Percentiles rank a stretch among this genome's conserved stretches.
These are phyloP conservation scores for Xylaria sp. DNA, from an alignment of 2,329 filamentous ascomycete species.

Conservation along the genomic window DNA sequence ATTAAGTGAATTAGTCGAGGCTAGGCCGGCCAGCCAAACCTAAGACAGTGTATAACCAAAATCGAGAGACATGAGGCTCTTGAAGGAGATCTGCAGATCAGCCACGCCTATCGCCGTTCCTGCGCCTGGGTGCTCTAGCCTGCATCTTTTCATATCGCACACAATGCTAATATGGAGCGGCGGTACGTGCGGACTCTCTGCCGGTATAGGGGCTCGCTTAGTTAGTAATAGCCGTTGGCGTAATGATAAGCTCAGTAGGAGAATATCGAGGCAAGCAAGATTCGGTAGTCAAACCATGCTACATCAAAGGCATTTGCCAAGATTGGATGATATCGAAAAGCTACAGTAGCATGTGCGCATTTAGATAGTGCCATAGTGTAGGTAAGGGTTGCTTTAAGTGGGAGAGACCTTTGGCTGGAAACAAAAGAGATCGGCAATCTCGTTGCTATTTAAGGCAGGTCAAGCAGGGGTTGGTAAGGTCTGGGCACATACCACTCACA, in stretches of 20 bases:
- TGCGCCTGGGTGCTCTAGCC: background rate
- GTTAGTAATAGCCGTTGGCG: background rate
- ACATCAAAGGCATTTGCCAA: background rate
- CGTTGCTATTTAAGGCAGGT: slow-evolving; percentile 31
- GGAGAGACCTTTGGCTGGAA: background rate
- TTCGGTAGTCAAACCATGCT: background rate
- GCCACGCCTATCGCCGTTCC: slow-evolving; percentile 22
- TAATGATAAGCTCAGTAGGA: background rate
- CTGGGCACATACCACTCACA: slow-evolving; percentile 24
- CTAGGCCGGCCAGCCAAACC: background rate
- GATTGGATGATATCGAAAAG: slow-evolving; percentile 17
- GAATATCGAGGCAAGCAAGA: background rate
- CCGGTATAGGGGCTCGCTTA: background rate
- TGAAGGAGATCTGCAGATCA: slow-evolving; percentile 14
- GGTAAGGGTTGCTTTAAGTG: slow-evolving; percentile 1
- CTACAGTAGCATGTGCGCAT: background rate
- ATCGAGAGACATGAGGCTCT: slow-evolving; percentile 31
- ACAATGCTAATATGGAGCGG: slow-evolving; percentile 3
- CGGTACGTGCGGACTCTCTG: background rate
- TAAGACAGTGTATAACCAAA: background rate
- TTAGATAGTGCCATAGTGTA: background rate
- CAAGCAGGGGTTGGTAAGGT: slow-evolving; percentile 16
- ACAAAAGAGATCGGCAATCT: slow-evolving; percentile 25
- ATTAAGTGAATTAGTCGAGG: background rate
- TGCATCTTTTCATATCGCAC: background rate